Conservation (phyloP, 2,329 filamentous ascomycete species). For the Aphanocladium album region DNA sequence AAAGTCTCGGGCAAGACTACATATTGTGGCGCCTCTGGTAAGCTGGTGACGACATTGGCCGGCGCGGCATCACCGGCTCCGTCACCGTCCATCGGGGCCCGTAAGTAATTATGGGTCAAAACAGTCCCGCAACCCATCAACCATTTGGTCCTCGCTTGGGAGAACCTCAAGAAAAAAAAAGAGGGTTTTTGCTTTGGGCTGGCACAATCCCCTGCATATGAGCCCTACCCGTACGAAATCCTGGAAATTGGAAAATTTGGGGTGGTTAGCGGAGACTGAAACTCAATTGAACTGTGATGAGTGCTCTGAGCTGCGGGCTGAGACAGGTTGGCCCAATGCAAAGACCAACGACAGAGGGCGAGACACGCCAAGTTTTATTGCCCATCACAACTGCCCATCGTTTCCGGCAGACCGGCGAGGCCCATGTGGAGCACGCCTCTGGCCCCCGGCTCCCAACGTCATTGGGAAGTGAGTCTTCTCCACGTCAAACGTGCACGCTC, state of each 20-base stretch:
- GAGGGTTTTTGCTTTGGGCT: background rate
- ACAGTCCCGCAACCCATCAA: background rate
- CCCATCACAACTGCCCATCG: background rate
- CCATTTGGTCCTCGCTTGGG: background rate
- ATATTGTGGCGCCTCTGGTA: background rate
- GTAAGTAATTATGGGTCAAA: slow-evolving; percentile 1
- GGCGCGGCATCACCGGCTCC: slow-evolving; percentile 8
- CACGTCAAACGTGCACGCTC: background rate
- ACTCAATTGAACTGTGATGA: too few relatives aligned
- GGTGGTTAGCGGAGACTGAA: too few relatives aligned
- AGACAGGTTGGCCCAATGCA: too few relatives aligned
- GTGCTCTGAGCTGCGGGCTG: too few relatives aligned
- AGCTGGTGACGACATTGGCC: slow-evolving; percentile 7
- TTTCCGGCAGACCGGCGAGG: slow-evolving; percentile 1
- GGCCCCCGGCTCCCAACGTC: background rate
- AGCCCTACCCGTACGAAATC: too few relatives aligned
- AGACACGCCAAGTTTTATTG: background rate
- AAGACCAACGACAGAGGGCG: background rate
- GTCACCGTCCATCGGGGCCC: background rate
- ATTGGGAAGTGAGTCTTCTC: background rate
- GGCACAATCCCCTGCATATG: too few relatives aligned
- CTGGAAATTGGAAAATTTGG: too few relatives aligned
- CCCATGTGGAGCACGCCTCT: background rate
- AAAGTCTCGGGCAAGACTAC: background rate
- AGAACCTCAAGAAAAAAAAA: background rate